Evolutionary conservation across 805 yeast genomes (phyloP).

Genomic region (Saccharomycopsis babjevae): DNA sequence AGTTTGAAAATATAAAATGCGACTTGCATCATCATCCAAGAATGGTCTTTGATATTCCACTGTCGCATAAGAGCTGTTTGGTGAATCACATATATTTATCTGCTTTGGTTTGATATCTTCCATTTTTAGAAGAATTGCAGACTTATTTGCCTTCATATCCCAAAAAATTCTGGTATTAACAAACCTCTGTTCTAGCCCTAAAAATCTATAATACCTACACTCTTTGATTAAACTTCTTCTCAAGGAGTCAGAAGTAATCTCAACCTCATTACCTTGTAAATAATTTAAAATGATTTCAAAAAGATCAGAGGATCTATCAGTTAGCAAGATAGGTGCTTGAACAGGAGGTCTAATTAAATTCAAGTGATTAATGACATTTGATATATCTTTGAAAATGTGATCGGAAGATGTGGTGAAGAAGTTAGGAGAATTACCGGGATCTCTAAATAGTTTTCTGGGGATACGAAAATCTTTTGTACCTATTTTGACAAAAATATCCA

Average conservation of each 20-base stretch:
- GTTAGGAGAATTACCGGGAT: slow-evolving; percentile 68
- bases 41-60: not conserved
- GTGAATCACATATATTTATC: not conserved
- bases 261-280: slow-evolving; percentile 43
- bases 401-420: slow-evolving; percentile 58
- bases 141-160: slow-evolving; percentile 41
- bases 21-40: not conserved
- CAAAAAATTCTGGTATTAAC: slow-evolving; percentile 38
- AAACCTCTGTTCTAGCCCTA: slow-evolving; percentile 62
- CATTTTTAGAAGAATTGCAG: slow-evolving; percentile 49
- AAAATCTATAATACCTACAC: slow-evolving; percentile 67
- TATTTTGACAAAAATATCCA: slow-evolving; percentile 45
- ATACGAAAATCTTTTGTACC: slow-evolving; percentile 54
- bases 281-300: slow-evolving; percentile 47
- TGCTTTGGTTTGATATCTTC: slow-evolving; percentile 34
- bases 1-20: not conserved
- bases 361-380: slow-evolving; percentile 28
- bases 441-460: slow-evolving; percentile 41
- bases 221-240: slow-evolving; percentile 53
- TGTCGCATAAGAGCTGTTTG: not conserved
- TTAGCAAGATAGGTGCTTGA: slow-evolving; percentile 42
- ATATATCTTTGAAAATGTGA: slow-evolving; percentile 41
- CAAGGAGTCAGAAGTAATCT: slow-evolving; percentile 41
- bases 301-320: slow-evolving; percentile 37
- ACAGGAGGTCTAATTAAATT: slow-evolving; percentile 72